These are phyloP conservation scores for Camelina laxa DNA, from an alignment of 345 rosid species.

Conservation along the genomic window DNA sequence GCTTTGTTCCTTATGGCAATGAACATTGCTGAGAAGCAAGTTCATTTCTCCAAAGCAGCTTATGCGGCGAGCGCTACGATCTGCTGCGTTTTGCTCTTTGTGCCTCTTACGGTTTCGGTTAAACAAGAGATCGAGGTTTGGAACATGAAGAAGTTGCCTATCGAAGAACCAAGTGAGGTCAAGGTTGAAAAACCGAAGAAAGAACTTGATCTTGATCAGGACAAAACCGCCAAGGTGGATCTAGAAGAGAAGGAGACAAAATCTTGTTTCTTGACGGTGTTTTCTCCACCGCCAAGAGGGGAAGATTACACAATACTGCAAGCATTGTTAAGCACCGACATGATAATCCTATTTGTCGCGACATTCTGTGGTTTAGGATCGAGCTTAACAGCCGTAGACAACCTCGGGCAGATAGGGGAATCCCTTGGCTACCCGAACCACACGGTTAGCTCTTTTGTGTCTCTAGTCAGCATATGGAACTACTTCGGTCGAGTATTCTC, in stretches of 20 bases:
- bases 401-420: slow-evolving; percentile 90
- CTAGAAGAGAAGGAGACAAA: slow-evolving; percentile 29
- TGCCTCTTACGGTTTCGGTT: slow-evolving; percentile 62
- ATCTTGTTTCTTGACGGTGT: slow-evolving; percentile 61
- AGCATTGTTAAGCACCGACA: slow-evolving; percentile 76
- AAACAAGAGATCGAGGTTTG: slow-evolving; percentile 67
- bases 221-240: background rate
- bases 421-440: slow-evolving; percentile 73
- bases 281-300: slow-evolving; percentile 69
- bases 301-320: slow-evolving; percentile 91
- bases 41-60: slow-evolving; percentile 58
- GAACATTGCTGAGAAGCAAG: slow-evolving; percentile 58
- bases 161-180: slow-evolving; percentile 38
- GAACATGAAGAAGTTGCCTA: slow-evolving; percentile 51
- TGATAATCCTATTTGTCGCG: slow-evolving; percentile 63
- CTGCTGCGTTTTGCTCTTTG: slow-evolving; percentile 60
- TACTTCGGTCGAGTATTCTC: slow-evolving; percentile 86
- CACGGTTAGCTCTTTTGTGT: slow-evolving; percentile 67
- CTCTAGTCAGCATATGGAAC: slow-evolving; percentile 90
- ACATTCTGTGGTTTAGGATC: slow-evolving; percentile 78
- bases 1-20: slow-evolving; percentile 80
- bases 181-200: slow-evolving; percentile 37
- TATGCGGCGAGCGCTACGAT: slow-evolving; percentile 55
- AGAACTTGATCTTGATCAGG: slow-evolving; percentile 35
- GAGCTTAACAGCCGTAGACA: slow-evolving; percentile 85